Percentiles rank a stretch among this genome's conserved stretches.
Conservation (phyloP, 1,284 basidiomycete genomes). For the Fomitopsis betulina region DNA sequence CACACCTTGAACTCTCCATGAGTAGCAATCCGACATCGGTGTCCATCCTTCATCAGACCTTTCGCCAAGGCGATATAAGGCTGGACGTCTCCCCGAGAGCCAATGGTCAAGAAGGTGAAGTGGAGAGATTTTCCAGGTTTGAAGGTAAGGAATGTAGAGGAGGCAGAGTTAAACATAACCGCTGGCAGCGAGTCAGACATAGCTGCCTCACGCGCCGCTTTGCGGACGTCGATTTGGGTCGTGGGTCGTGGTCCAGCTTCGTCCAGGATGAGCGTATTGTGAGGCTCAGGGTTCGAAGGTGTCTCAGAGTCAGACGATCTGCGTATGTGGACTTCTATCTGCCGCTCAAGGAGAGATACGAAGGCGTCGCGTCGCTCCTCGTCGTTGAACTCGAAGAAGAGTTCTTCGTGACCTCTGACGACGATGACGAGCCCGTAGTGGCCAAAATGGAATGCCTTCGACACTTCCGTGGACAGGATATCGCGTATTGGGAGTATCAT, state of each 20-base stretch:
- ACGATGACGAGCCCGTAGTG: constrained; percentile 88
- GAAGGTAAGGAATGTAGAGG: constrained; percentile 92
- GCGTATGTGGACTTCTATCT: constrained; percentile 71
- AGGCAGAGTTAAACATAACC: constrained; percentile 93
- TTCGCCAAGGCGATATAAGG: constrained; percentile 94
- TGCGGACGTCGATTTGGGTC: background rate
- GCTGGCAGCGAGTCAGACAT: constrained; percentile 70
- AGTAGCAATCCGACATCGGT: constrained; percentile 82
- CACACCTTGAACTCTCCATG: constrained; percentile 94
- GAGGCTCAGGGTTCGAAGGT: constrained; percentile 43
- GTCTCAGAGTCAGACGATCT: constrained; percentile 41
- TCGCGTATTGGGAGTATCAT: constrained; percentile 94
- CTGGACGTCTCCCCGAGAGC: constrained; percentile 90
- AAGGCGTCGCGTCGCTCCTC: constrained; percentile 78
- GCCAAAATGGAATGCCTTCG: constrained; percentile 85
- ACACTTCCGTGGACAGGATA: constrained; percentile 78
- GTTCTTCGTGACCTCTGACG: constrained; percentile 92
- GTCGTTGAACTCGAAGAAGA: constrained; percentile 91
- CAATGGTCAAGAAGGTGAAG: constrained; percentile 94
- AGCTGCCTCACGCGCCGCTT: constrained; percentile 26
- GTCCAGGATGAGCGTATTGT: constrained; percentile 69
- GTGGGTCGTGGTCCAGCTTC: constrained; percentile 54
- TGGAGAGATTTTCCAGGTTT: constrained; percentile 80
- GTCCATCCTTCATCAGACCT: constrained; percentile 87
- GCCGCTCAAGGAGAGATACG: constrained; percentile 68